Conservation (phyloP, 495 filamentous ascomycete species). For the Beverwykella pulmonaria region DNA sequence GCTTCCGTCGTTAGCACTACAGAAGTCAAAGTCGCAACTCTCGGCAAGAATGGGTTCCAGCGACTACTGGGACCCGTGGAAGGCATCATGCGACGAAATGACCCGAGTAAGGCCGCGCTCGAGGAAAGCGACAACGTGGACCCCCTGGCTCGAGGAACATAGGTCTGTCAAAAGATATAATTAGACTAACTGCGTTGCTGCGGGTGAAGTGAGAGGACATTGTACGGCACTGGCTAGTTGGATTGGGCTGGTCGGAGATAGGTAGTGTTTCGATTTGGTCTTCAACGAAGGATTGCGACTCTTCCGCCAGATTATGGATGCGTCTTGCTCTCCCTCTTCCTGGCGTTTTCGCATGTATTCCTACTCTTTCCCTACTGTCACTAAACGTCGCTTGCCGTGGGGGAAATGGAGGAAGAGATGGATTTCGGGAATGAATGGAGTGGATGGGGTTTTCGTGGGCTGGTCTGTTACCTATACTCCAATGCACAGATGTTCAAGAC, state of each 20-base stretch:
- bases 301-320: slow-evolving; percentile 10
- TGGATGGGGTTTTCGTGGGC: background rate
- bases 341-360: slow-evolving; percentile 35
- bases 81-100: slow-evolving; percentile 87
- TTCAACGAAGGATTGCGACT: background rate
- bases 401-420: background rate
- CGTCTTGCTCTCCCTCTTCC: slow-evolving; percentile 13
- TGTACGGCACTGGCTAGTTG: background rate
- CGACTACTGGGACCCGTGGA: slow-evolving; percentile 89
- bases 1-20: slow-evolving; percentile 81
- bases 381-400: slow-evolving; percentile 22
- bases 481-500: slow-evolving; percentile 26
- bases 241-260: background rate
- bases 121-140: slow-evolving; percentile 36
- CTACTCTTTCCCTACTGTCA: slow-evolving; percentile 34
- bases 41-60: slow-evolving; percentile 95
- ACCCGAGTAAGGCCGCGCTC: slow-evolving; percentile 49
- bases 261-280: slow-evolving; percentile 4
- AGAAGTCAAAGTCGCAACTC: slow-evolving; percentile 88
- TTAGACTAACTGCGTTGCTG: background rate
- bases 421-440: background rate
- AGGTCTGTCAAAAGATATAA: background rate
- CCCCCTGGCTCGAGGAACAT: slow-evolving; percentile 35
- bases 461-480: slow-evolving; percentile 29
- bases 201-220: background rate